phyloP scores from a whole-genome alignment of 2,329 filamentous ascomycete species.

The Leptographium radiaticola region DNA sequence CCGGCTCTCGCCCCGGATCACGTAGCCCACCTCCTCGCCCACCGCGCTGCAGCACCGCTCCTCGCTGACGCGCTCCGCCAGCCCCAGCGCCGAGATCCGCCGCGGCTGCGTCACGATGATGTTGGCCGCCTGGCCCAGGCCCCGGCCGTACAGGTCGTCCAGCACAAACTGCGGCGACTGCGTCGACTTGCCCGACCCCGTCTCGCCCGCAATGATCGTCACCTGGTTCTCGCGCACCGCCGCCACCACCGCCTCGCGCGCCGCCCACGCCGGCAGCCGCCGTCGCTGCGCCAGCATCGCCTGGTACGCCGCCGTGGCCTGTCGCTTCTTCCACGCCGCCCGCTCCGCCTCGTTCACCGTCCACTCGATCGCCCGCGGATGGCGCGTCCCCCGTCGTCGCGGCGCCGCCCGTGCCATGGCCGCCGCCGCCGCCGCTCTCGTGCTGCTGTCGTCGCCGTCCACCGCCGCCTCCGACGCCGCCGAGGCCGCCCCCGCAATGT shows the following conservation, averaged over 20 bases:
- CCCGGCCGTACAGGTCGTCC: slow-evolving; percentile 70
- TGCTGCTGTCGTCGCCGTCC: slow-evolving; percentile 8
- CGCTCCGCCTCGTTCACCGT: slow-evolving; percentile 44
- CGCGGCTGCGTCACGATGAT: slow-evolving; percentile 94
- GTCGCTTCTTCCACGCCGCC: slow-evolving; percentile 57
- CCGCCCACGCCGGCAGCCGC: slow-evolving; percentile 75
- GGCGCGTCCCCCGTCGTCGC: slow-evolving; percentile 19
- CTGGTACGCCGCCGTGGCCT: slow-evolving; percentile 50
- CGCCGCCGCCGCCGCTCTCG: slow-evolving; percentile 9
- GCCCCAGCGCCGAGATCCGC: slow-evolving; percentile 82
- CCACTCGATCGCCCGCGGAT: slow-evolving; percentile 52
- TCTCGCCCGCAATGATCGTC: slow-evolving; percentile 94
- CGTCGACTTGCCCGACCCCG: slow-evolving; percentile 91
- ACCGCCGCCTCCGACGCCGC: slow-evolving; percentile 41
- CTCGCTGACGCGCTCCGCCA: slow-evolving; percentile 89
- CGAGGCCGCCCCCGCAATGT: slow-evolving; percentile 68
- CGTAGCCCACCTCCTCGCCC: slow-evolving; percentile 81
- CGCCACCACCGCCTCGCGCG: slow-evolving; percentile 62
- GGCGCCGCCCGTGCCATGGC: background rate
- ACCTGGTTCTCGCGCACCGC: slow-evolving; percentile 71
- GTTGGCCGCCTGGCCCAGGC: slow-evolving; percentile 65
- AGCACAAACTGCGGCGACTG: slow-evolving; percentile 94
- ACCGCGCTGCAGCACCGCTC: slow-evolving; percentile 72
- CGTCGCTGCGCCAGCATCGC: slow-evolving; percentile 63
- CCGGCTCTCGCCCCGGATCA: slow-evolving; percentile 82